phyloP scores from a whole-genome alignment of 2,329 filamentous ascomycete genomes.

The Calonectria naviculata region DNA sequence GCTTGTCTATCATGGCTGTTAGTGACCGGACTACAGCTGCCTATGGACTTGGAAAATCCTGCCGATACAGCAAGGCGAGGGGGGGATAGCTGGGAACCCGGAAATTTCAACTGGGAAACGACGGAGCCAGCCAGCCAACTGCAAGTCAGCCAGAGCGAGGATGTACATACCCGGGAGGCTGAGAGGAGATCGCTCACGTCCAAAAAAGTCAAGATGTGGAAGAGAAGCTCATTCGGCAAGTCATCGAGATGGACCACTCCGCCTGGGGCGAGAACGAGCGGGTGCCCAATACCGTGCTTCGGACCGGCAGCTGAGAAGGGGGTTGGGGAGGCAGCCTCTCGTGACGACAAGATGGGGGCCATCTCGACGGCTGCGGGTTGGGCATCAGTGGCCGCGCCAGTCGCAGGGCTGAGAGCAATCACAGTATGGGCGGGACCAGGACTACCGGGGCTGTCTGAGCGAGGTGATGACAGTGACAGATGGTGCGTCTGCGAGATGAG shows the following conservation, averaged over 20 bases:
- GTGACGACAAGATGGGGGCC: slow-evolving; percentile 19
- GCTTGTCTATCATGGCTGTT: slow-evolving; percentile 59
- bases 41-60: background rate
- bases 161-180: slow-evolving; percentile 63
- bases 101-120: background rate
- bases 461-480: slow-evolving; percentile 41
- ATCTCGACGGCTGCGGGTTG: slow-evolving; percentile 35
- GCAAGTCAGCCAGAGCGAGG: background rate
- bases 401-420: slow-evolving; percentile 33
- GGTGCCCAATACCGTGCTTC: background rate
- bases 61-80: background rate
- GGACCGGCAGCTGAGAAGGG: slow-evolving; percentile 10
- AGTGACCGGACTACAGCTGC: slow-evolving; percentile 17
- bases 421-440: slow-evolving; percentile 23
- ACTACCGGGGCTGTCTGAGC: slow-evolving; percentile 23
- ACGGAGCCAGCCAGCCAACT: background rate
- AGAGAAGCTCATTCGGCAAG: slow-evolving; percentile 67
- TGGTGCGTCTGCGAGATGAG: slow-evolving; percentile 48
- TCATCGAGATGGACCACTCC: slow-evolving; percentile 46
- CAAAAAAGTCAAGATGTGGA: slow-evolving; percentile 65
- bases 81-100: background rate
- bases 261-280: background rate
- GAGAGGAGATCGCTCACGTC: slow-evolving; percentile 68
- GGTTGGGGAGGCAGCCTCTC: slow-evolving; percentile 19
- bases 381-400: slow-evolving; percentile 42